phyloP scores from a whole-genome alignment of 2,329 filamentous ascomycete species.

The Ambrosiella cleistominuta region DNA sequence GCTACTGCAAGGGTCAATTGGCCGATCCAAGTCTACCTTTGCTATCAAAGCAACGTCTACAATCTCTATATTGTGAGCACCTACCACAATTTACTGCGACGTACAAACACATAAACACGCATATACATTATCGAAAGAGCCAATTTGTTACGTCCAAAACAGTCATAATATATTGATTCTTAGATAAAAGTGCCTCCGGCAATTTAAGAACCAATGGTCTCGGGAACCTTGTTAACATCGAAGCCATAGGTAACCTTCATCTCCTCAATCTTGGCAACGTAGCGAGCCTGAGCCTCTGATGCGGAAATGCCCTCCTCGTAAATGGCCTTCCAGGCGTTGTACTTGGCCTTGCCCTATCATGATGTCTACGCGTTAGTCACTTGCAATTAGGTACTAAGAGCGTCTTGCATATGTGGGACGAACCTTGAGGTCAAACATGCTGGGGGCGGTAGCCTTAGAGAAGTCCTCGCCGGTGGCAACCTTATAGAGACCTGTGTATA shows the following conservation, averaged over 20 bases:
- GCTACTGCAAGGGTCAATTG: background rate
- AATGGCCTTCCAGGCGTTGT: slow-evolving; percentile 56
- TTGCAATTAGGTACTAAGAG: slow-evolving; percentile 49
- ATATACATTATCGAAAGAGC: background rate
- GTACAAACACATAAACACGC: background rate
- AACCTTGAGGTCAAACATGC: slow-evolving; percentile 56
- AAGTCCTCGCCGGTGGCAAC: slow-evolving; percentile 39
- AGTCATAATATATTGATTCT: background rate
- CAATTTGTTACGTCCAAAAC: background rate
- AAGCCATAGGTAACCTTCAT: slow-evolving; percentile 55
- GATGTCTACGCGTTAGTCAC: background rate
- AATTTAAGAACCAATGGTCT: slow-evolving; percentile 29
- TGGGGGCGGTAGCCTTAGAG: slow-evolving; percentile 36
- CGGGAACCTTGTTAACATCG: slow-evolving; percentile 45
- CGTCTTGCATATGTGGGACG: slow-evolving; percentile 32
- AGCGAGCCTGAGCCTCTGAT: slow-evolving; percentile 56
- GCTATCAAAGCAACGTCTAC: background rate
- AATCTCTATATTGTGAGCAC: background rate
- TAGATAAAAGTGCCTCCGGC: background rate
- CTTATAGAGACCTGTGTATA: slow-evolving; percentile 37
- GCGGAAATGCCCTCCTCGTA: slow-evolving; percentile 44
- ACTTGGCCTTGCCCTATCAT: slow-evolving; percentile 59
- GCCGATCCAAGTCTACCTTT: background rate
- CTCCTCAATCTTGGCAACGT: slow-evolving; percentile 54
- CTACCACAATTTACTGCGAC: background rate